A percentile compares a stretch with the other conserved stretches of the same genome.
Conservation (phyloP, 768 basidiomycete species). For the Boletus reticulatus region DNA sequence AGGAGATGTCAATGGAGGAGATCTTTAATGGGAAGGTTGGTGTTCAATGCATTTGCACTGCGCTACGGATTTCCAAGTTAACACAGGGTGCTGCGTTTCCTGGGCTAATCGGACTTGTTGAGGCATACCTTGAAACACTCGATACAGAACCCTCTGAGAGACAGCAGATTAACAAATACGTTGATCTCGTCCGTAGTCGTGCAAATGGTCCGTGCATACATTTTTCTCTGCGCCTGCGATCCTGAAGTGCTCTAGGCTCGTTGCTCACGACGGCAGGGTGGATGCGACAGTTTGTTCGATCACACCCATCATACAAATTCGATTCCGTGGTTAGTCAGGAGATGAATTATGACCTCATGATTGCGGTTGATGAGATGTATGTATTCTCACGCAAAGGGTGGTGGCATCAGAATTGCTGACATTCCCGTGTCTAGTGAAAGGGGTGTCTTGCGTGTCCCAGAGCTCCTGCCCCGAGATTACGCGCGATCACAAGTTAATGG, state of each 20-base stretch:
- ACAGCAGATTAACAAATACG: slow-evolving; percentile 66
- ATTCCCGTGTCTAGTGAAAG: slow-evolving; percentile 50
- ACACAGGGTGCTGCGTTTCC: slow-evolving; percentile 63
- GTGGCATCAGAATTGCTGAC: background rate
- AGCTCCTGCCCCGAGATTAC: slow-evolving; percentile 64
- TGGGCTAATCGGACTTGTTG: slow-evolving; percentile 77
- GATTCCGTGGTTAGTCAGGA: slow-evolving; percentile 91
- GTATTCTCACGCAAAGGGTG: slow-evolving; percentile 29
- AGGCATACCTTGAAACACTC: slow-evolving; percentile 82
- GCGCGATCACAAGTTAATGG: slow-evolving; percentile 31
- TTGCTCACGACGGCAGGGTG: slow-evolving; percentile 87
- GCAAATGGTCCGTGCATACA: slow-evolving; percentile 63
- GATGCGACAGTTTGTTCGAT: slow-evolving; percentile 89
- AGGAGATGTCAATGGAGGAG: slow-evolving; percentile 89
- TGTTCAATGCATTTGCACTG: slow-evolving; percentile 1
- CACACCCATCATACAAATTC: slow-evolving; percentile 87
- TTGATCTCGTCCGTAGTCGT: slow-evolving; percentile 74
- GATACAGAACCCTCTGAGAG: slow-evolving; percentile 66
- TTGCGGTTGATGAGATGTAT: slow-evolving; percentile 89
- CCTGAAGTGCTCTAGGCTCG: slow-evolving; percentile 47
- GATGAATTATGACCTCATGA: slow-evolving; percentile 92
- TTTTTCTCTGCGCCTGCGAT: background rate
- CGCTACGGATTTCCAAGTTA: background rate
- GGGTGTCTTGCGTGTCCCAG: slow-evolving; percentile 58
- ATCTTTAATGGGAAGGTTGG: slow-evolving; percentile 91